These are phyloP conservation scores for Malus hybrid DNA, from an alignment of 331 rosid genomes.

Conservation along the genomic window DNA sequence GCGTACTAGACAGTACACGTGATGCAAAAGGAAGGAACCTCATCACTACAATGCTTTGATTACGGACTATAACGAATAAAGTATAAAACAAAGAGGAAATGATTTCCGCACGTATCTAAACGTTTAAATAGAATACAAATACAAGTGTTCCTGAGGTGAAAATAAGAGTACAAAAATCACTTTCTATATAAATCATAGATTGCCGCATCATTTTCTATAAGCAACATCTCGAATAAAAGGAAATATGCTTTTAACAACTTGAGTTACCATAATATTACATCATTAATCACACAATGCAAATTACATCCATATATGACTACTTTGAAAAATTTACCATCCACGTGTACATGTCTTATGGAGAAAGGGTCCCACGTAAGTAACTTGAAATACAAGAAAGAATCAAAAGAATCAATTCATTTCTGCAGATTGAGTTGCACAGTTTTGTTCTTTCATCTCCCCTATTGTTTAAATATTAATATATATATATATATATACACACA, in stretches of 20 bases:
- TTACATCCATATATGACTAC: not conserved
- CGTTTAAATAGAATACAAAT: not conserved
- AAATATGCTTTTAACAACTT: not conserved
- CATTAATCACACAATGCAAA: not conserved
- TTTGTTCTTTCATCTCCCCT: too few species aligned
- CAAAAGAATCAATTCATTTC: not conserved
- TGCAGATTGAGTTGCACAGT: too few species aligned
- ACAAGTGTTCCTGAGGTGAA: not conserved
- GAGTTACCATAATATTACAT: not conserved
- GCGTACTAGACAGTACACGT: constrained; percentile 9
- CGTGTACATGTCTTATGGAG: not conserved
- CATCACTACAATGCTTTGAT: not conserved
- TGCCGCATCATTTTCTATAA: too few species aligned
- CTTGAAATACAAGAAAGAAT: not conserved
- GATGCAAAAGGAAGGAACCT: not conserved
- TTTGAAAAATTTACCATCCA: not conserved
- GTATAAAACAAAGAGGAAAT: not conserved
- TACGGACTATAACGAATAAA: not conserved
- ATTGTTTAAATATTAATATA: too few species aligned
- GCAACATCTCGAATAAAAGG: too few species aligned
- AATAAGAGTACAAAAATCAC: too few species aligned
- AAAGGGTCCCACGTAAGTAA: not conserved
- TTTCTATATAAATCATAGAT: too few species aligned
- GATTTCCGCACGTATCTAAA: too few species aligned
- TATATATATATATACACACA: too few species aligned